phyloP scores from a whole-genome alignment of 1,139 yeast species.

The Diutina scorzettiae region DNA sequence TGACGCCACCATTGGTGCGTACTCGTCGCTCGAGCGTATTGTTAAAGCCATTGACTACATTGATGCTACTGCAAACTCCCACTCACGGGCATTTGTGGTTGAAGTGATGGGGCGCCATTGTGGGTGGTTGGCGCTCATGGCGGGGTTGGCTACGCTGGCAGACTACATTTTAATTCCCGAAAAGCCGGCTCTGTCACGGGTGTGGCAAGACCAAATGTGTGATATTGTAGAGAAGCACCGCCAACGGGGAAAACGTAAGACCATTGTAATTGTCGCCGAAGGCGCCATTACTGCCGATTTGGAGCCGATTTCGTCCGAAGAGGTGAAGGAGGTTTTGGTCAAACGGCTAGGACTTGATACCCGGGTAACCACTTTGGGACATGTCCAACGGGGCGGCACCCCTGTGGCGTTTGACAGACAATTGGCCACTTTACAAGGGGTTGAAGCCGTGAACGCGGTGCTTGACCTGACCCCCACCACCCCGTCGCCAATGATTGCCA shows the following conservation, averaged over 20 bases:
- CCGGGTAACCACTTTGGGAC: slow-evolving; percentile 69
- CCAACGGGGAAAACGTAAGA: slow-evolving; percentile 60
- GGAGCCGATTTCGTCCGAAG: slow-evolving; percentile 51
- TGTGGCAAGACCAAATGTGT: slow-evolving; percentile 50
- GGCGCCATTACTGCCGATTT: slow-evolving; percentile 65
- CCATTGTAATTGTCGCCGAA: slow-evolving; percentile 74
- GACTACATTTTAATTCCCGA: slow-evolving; percentile 75
- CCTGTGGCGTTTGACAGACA: slow-evolving; percentile 73
- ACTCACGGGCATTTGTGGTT: slow-evolving; percentile 71
- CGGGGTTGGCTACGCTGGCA: slow-evolving; percentile 74
- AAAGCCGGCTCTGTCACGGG: slow-evolving; percentile 48
- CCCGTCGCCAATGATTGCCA: slow-evolving; percentile 69
- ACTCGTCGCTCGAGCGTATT: slow-evolving; percentile 64
- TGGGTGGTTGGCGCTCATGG: slow-evolving; percentile 80
- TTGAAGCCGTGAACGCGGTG: slow-evolving; percentile 71
- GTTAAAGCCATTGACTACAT: slow-evolving; percentile 71
- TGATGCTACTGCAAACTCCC: slow-evolving; percentile 77
- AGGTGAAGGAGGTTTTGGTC: slow-evolving; percentile 59
- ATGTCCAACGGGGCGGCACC: slow-evolving; percentile 79
- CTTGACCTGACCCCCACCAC: slow-evolving; percentile 57
- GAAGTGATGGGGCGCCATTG: slow-evolving; percentile 91
- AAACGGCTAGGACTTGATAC: slow-evolving; percentile 61
- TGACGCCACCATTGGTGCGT: slow-evolving; percentile 75
- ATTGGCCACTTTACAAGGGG: slow-evolving; percentile 73
- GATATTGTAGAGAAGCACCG: slow-evolving; percentile 57